Conservation (phyloP, 805 yeast species). For the Teunomyces panamensis region DNA sequence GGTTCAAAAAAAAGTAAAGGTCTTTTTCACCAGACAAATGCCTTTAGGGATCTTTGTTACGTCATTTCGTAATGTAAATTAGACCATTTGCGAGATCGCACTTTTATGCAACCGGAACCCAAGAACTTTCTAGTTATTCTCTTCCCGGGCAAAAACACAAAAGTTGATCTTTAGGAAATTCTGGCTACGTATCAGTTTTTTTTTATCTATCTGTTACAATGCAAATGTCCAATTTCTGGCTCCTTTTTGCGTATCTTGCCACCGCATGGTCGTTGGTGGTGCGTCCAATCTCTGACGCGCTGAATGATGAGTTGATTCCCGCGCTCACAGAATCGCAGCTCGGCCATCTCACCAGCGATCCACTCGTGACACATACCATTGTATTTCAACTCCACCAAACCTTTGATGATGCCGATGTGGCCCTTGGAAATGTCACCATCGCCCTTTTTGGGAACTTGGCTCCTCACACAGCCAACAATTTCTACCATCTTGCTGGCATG, state of each 20-base stretch:
- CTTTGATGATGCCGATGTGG: conserved; percentile 6
- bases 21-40: too few species aligned
- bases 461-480: conserved; percentile 45
- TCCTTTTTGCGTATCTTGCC: neutral
- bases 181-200: too few species aligned
- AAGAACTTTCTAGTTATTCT: neutral
- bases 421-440: conserved; percentile 46
- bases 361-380: conserved; percentile 47
- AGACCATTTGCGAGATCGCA: neutral
- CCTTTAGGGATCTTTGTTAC: neutral
- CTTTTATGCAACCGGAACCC: neutral
- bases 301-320: conserved; percentile 7
- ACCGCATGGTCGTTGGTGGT: neutral
- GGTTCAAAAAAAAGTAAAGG: too few species aligned
- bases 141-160: too few species aligned
- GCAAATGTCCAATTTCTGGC: neutral
- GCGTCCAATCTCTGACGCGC: neutral
- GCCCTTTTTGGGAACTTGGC: conserved; percentile 66
- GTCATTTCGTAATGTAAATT: neutral
- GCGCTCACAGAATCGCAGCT: conserved; percentile 18
- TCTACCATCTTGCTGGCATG: conserved; percentile 27
- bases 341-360: conserved; percentile 36
- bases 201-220: too few species aligned
- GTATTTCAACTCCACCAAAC: conserved; percentile 37
- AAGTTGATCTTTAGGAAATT: too few species aligned